These are phyloP conservation scores for Irpex lacteus DNA, from an alignment of 1,284 basidiomycete genomes.

Conservation along the genomic window DNA sequence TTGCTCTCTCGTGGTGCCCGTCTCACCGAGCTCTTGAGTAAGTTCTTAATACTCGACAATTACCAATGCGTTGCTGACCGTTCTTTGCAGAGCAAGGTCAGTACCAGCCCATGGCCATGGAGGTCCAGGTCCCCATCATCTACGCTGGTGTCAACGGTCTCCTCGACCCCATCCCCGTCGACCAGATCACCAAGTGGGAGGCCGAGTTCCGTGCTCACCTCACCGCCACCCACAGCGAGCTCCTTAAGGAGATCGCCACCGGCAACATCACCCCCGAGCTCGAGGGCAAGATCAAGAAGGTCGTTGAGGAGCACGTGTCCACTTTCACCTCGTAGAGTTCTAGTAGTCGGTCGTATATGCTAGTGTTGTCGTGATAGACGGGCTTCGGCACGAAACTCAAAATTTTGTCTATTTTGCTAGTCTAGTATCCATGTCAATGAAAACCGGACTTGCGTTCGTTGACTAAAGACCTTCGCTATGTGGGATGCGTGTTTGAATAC, in stretches of 20 bases:
- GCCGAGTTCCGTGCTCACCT: conserved; percentile 85
- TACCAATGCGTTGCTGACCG: conserved; percentile 1
- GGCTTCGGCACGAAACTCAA: conserved; percentile 12
- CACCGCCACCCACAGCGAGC: conserved; percentile 60
- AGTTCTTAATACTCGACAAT: conserved; percentile 25
- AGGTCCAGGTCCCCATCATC: conserved; percentile 97
- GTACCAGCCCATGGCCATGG: conserved; percentile 90
- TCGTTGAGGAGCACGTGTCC: conserved; percentile 83
- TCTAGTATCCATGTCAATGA: conserved; percentile 12
- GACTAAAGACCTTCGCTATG: background rate
- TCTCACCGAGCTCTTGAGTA: conserved; percentile 95
- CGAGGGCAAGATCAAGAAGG: conserved; percentile 92
- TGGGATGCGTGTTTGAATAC: too few species aligned
- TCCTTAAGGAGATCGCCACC: conserved; percentile 80
- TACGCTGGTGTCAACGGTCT: conserved; percentile 99
- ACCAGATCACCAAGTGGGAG: conserved; percentile 95
- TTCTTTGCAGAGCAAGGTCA: conserved; percentile 84
- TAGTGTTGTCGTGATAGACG: conserved; percentile 5
- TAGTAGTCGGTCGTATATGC: background rate
- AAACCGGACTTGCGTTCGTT: conserved; percentile 1
- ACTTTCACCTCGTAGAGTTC: conserved; percentile 68
- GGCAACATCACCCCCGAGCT: conserved; percentile 88
- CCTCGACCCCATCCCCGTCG: conserved; percentile 90
- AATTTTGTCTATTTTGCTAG: conserved; percentile 16
- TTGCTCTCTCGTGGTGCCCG: conserved; percentile 96